Evolutionary conservation across 352 stramenopile genomes (phyloP).

Genomic region (Phytopythium sindhum): DNA sequence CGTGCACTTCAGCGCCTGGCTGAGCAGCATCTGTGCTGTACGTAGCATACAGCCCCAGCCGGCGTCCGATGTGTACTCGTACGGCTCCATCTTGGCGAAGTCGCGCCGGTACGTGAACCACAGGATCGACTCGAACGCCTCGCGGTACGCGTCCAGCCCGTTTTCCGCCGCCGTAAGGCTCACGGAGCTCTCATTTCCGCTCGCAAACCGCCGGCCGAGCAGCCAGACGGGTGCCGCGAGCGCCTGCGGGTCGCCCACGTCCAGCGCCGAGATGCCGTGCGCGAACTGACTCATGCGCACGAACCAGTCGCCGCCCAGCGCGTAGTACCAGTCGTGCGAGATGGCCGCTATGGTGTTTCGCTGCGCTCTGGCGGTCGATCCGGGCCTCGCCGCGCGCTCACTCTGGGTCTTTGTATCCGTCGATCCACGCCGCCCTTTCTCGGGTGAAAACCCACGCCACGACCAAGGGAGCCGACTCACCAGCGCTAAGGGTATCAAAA

Average conservation of each 20-base stretch:
- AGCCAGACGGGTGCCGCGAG: constrained; percentile 47
- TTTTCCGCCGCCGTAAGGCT: background rate
- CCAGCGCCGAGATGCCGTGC: constrained; percentile 74
- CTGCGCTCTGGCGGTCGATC: background rate
- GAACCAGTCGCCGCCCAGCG: constrained; percentile 39
- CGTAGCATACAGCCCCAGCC: constrained; percentile 97
- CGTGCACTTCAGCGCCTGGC: constrained; percentile 84
- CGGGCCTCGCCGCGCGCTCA: no score
- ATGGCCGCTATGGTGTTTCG: background rate
- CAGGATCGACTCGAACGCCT: constrained; percentile 60
- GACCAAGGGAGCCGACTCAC: background rate
- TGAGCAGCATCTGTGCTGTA: constrained; percentile 94
- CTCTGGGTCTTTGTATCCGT: no score
- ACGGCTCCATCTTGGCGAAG: constrained; percentile 85
- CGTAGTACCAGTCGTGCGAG: constrained; percentile 18
- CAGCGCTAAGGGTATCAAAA: background rate
- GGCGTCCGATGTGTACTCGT: constrained; percentile 88
- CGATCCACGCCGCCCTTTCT: no score
- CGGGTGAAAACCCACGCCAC: no score
- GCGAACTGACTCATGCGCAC: constrained; percentile 77
- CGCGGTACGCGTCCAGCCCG: constrained; percentile 51
- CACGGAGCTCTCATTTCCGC: background rate
- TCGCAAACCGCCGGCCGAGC: constrained; percentile 29
- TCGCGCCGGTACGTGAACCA: constrained; percentile 91
- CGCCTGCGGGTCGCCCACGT: constrained; percentile 33